Conservation (phyloP, 768 basidiomycete species). For the Tylopilus vinaceipallidus region DNA sequence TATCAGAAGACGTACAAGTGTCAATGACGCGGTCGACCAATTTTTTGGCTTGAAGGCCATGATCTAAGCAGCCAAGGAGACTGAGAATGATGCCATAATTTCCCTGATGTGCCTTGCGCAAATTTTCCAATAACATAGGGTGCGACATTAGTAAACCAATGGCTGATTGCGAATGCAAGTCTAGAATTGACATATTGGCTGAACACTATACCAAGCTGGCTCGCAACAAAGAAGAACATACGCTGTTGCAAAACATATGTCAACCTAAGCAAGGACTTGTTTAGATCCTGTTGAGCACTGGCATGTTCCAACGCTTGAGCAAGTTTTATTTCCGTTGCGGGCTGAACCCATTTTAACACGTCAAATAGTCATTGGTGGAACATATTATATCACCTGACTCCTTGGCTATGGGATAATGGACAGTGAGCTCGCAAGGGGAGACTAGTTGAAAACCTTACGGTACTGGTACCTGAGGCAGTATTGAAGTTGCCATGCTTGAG, state of each 20-base stretch:
- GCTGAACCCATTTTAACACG: conserved; percentile 17
- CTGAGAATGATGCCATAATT: conserved; percentile 91
- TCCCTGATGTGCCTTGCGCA: conserved; percentile 89
- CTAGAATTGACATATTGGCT: conserved; percentile 36
- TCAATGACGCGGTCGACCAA: conserved; percentile 92
- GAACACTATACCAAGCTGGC: neutral
- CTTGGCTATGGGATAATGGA: conserved; percentile 20
- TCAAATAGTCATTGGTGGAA: neutral
- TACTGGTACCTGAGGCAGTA: conserved; percentile 42
- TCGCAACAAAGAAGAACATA: conserved; percentile 30
- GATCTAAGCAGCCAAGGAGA: conserved; percentile 88
- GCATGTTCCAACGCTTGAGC: conserved; percentile 69
- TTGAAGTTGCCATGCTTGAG: conserved; percentile 17
- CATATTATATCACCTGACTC: conserved; percentile 25
- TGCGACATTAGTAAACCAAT: conserved; percentile 82
- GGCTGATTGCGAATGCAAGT: conserved; percentile 73
- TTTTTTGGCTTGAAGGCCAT: conserved; percentile 80
- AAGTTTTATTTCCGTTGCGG: conserved; percentile 57
- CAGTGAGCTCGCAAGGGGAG: neutral
- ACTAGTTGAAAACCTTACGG: conserved; percentile 37
- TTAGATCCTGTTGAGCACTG: conserved; percentile 76
- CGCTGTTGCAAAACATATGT: conserved; percentile 82
- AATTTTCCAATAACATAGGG: conserved; percentile 76
- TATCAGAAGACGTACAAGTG: conserved; percentile 40
- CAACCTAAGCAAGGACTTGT: conserved; percentile 68